phyloP scores from a whole-genome alignment of 805 yeast species.

The Cyberlindnera galapagoensis region DNA sequence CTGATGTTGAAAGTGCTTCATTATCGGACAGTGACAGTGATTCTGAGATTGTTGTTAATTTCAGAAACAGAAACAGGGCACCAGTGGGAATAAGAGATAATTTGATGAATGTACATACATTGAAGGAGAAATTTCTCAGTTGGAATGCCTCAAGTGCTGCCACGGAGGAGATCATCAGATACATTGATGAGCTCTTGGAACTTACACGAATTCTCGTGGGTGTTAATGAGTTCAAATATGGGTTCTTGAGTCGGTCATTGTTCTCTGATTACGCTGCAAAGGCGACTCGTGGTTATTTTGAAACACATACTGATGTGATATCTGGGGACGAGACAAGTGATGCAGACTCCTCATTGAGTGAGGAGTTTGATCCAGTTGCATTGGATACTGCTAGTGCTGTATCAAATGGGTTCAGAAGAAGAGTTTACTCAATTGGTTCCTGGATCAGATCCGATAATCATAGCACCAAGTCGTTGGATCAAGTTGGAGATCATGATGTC shows the following conservation, averaged over 20 bases:
- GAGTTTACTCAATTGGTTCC: slow-evolving; percentile 32
- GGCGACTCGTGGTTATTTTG: slow-evolving; percentile 31
- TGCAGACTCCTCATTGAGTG: slow-evolving; percentile 7
- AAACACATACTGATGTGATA: slow-evolving; percentile 4
- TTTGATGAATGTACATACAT: no score
- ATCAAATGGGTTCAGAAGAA: slow-evolving; percentile 27
- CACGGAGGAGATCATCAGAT: slow-evolving; percentile 42
- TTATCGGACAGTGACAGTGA: slow-evolving; percentile 20
- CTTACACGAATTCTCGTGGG: slow-evolving; percentile 40
- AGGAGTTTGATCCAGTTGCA: slow-evolving; percentile 7
- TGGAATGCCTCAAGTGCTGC: slow-evolving; percentile 50
- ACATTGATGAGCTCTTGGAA: slow-evolving; percentile 39
- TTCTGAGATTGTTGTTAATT: slow-evolving; percentile 14
- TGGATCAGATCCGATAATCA: slow-evolving; percentile 20
- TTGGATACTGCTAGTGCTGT: slow-evolving; percentile 3
- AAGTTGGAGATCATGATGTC: slow-evolving; percentile 1
- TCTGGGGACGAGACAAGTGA: slow-evolving; percentile 1
- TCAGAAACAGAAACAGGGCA: slow-evolving; percentile 5
- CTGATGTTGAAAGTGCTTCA: background rate
- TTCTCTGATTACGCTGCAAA: slow-evolving; percentile 36
- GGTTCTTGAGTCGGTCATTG: slow-evolving; percentile 42
- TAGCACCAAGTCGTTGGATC: slow-evolving; percentile 24
- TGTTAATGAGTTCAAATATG: slow-evolving; percentile 42
- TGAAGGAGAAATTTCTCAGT: slow-evolving; percentile 35
- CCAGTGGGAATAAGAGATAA: slow-evolving; percentile 21